phyloP scores from a whole-genome alignment of 2,329 filamentous ascomycete species.

The Cordyceps sp. region DNA sequence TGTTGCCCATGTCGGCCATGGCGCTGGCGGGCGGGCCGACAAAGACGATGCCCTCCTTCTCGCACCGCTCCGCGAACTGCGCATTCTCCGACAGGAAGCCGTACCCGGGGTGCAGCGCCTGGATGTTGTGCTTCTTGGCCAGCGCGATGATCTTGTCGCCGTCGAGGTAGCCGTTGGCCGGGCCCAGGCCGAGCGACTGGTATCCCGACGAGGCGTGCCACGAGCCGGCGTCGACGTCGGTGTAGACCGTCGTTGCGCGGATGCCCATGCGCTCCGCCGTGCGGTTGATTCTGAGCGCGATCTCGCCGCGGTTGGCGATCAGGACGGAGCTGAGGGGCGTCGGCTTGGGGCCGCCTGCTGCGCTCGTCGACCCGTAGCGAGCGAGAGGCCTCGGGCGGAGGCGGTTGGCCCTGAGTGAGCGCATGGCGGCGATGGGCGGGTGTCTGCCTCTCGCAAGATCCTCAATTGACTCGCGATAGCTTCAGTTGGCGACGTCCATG shows the following conservation, averaged over 20 bases:
- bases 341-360: constrained; percentile 14
- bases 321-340: constrained; percentile 61
- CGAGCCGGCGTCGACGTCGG: constrained; percentile 70
- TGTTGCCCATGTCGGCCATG: constrained; percentile 83
- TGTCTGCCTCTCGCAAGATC: no score
- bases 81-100: constrained; percentile 93
- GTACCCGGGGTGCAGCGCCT: constrained; percentile 90
- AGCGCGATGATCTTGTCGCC: constrained; percentile 82
- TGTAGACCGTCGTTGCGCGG: constrained; percentile 86
- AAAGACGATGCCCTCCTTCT: constrained; percentile 80
- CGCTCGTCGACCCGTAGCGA: constrained; percentile 17
- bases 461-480: neutral
- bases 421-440: constrained; percentile 24
- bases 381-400: constrained; percentile 27
- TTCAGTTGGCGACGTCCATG: no score
- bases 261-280: constrained; percentile 84
- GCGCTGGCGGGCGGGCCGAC: constrained; percentile 78
- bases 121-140: constrained; percentile 71
- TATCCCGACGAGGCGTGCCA: constrained; percentile 81
- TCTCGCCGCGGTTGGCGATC: constrained; percentile 94
- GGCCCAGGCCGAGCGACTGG: constrained; percentile 69
- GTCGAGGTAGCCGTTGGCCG: constrained; percentile 77
- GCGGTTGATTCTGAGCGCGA: constrained; percentile 79
- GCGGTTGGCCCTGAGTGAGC: constrained; percentile 35
- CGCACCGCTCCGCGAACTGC: constrained; percentile 73